Evolutionary conservation across 2,329 filamentous ascomycete species (phyloP).

Genomic region (Aspergillus latus): DNA sequence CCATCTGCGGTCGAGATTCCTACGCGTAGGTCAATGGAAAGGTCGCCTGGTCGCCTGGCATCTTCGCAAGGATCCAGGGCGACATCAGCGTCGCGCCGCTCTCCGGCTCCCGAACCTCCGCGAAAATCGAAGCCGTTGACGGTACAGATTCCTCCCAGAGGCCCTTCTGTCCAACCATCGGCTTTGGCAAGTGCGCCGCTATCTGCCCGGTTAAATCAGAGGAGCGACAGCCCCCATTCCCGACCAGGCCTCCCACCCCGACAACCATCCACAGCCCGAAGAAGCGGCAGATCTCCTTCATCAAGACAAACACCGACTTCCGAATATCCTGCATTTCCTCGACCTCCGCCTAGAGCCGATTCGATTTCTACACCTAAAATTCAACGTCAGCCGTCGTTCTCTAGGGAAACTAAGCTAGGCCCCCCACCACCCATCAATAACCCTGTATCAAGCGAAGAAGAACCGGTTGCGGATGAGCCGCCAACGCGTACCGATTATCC

Average conservation of each 20-base stretch:
- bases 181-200: conserved; percentile 31
- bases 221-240: conserved; percentile 38
- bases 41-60: conserved; percentile 22
- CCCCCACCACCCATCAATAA: conserved; percentile 23
- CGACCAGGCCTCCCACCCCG: conserved; percentile 53
- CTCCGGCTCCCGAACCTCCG: conserved; percentile 28
- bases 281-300: conserved; percentile 26
- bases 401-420: conserved; percentile 27
- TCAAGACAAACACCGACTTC: conserved; percentile 13
- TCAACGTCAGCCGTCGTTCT: conserved; percentile 30
- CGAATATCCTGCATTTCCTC: conserved; percentile 5
- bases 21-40: conserved; percentile 29
- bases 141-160: conserved; percentile 32
- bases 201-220: conserved; percentile 43
- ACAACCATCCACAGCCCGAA: conserved; percentile 24
- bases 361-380: conserved; percentile 23
- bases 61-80: conserved; percentile 31
- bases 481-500: conserved; percentile 67
- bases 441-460: conserved; percentile 54
- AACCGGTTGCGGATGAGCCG: conserved; percentile 49
- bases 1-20: conserved; percentile 30
- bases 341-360: conserved; percentile 7
- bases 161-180: conserved; percentile 22
- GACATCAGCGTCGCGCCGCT: conserved; percentile 30
- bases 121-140: conserved; percentile 33